Evolutionary conservation across 2,329 filamentous ascomycete genomes (phyloP), one percentile per base, ranked within the genome.

Genomic region (Xylariaceae sp.): DNA sequence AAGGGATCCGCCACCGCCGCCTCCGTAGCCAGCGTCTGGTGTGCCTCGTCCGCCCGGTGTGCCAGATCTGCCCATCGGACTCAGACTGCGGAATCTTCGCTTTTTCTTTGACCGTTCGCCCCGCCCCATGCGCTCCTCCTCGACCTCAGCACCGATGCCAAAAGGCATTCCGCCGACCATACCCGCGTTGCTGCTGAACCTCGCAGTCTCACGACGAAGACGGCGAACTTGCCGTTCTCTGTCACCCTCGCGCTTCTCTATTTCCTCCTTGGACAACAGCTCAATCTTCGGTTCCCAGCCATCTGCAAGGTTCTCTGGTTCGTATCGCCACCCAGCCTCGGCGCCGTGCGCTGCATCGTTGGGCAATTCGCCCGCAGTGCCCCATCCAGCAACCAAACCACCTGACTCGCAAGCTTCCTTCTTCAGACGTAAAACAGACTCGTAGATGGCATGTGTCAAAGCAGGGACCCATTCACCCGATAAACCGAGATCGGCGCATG

Each of bases 51-150:
- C 83, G 42, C 79, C 81, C 2, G 81, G 83, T 4, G 84, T 87
- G 13, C 76, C 76, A 26, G 76, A 71, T 49, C 83, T 76, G n/a
- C 78, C 86, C 16, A 82, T 67, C 0, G 93, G 91, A 58, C 89
- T 94, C 48, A 95, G 65, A 64, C 89, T 95, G 52, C 90, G 79
- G 70, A 96, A 95, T 19, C 90, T 78, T 50, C 87, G 79, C 79
- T 96, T 96, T 74, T 95, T 95, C 76, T 95, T 97, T 55, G 86
- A 93, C 34, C 91, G 74, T 66, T 96, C 91, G 18, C 91, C 91
- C 41, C 91, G 77, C 17, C 91, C 91, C 82, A 96, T 90, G 4
- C 87, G 79, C 59, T 94, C 89, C 58, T 96, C 79, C 51, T 83
- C 78, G 28, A 74, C 65, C 49, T 79, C 68, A 12, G 76, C 68